Evolutionary conservation across 2,329 filamentous ascomycete genomes (phyloP).

Genomic region (Diaporthe vaccinii): DNA sequence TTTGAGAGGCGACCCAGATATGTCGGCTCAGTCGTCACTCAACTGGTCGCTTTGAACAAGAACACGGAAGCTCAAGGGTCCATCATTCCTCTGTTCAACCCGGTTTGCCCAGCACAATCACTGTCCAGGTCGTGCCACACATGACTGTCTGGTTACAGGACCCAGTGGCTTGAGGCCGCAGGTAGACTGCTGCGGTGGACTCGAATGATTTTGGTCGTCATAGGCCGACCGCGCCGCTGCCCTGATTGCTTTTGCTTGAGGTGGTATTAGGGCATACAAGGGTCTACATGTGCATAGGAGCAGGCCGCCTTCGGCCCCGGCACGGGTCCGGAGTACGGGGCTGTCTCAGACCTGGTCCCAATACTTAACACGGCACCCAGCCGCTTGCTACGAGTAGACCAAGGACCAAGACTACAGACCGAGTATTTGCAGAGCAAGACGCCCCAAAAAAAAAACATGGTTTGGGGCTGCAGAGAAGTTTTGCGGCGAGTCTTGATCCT

Average conservation of each 20-base stretch:
- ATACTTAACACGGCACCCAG: background rate
- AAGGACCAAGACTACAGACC: background rate
- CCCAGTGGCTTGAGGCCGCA: background rate
- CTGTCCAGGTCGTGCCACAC: background rate
- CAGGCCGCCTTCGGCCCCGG: slow-evolving; percentile 21
- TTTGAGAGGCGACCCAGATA: slow-evolving; percentile 4
- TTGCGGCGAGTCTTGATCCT: background rate
- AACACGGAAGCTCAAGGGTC: background rate
- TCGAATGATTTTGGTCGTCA: background rate
- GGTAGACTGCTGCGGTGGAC: background rate
- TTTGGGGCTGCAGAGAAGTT: background rate
- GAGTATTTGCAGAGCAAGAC: background rate
- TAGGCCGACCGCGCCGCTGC: background rate
- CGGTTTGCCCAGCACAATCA: background rate
- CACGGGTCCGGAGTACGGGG: slow-evolving; percentile 16
- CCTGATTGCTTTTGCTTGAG: slow-evolving; percentile 17
- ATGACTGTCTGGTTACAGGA: slow-evolving; percentile 2
- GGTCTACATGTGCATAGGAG: slow-evolving; percentile 14
- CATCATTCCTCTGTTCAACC: background rate
- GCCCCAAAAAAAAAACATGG: background rate
- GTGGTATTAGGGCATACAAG: slow-evolving; percentile 24
- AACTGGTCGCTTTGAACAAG: background rate
- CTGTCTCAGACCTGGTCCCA: slow-evolving; percentile 20
- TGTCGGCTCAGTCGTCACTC: background rate
- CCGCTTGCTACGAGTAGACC: background rate